These are phyloP conservation scores for Phytophthora foliorum DNA, from an alignment of 352 stramenopile species.

Conservation along the genomic window DNA sequence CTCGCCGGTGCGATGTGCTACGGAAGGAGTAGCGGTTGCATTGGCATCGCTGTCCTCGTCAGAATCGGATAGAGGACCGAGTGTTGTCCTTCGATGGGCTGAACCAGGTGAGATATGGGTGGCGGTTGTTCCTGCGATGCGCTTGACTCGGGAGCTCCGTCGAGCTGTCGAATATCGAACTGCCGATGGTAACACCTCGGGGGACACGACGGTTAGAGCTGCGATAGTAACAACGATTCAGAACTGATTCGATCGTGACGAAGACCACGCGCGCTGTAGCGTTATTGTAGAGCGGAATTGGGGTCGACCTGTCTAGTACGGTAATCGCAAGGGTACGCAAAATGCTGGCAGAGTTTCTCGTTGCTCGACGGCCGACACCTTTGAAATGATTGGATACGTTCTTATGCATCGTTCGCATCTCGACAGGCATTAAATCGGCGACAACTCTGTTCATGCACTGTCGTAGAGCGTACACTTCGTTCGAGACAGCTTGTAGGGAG, in stretches of 20 bases:
- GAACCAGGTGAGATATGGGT: too few relatives aligned
- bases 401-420: background rate
- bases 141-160: background rate
- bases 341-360: background rate
- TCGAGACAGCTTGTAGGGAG: background rate
- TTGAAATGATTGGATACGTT: background rate
- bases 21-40: too few relatives aligned
- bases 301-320: background rate
- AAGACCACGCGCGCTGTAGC: background rate
- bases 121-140: background rate
- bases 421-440: background rate
- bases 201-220: background rate
- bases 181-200: background rate
- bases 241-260: background rate
- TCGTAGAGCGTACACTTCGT: background rate
- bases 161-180: background rate
- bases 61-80: background rate
- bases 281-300: background rate
- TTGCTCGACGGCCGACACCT: background rate
- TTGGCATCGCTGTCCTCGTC: background rate
- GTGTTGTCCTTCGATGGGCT: too few relatives aligned
- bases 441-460: background rate
- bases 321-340: background rate
- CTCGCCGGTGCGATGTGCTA: too few relatives aligned
- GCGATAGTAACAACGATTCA: background rate